Evolutionary conservation across 495 filamentous ascomycete species (phyloP).

Genomic region (Patellaria atrata): DNA sequence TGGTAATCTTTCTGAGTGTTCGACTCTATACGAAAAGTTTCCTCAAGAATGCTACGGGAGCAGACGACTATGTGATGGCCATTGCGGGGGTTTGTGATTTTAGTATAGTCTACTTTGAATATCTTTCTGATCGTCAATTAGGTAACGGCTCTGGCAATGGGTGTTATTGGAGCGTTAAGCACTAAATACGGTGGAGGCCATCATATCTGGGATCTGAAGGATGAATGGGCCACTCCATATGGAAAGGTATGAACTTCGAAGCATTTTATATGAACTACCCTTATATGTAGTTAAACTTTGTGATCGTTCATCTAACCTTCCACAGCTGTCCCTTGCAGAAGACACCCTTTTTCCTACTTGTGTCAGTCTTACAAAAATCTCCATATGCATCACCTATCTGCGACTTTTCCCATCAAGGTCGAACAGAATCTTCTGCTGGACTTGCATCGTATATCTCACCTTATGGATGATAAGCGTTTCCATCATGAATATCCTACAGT

Average conservation of each 20-base stretch:
- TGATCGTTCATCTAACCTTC: no score
- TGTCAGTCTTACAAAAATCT: conserved; percentile 11
- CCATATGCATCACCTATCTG: conserved; percentile 13
- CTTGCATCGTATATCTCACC: conserved; percentile 6
- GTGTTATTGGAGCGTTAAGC: no score
- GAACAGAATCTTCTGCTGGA: conserved; percentile 14
- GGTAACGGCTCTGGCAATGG: no score
- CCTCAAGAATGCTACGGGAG: no score
- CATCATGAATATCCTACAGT: conserved; percentile 15
- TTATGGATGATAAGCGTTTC: conserved; percentile 11
- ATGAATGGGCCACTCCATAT: conserved; percentile 10
- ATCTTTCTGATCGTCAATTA: no score
- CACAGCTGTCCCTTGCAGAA: conserved; percentile 10
- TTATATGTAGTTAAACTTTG: no score
- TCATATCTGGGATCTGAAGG: conserved; percentile 14
- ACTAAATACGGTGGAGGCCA: conserved; percentile 10
- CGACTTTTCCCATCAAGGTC: conserved; percentile 11
- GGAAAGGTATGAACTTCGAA: no score
- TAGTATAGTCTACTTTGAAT: no score
- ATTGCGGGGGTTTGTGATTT: no score
- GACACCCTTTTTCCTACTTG: conserved; percentile 12
- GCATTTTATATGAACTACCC: no score
- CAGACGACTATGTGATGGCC: no score
- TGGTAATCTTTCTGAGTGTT: conserved; percentile 7
- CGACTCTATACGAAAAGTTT: conserved; percentile 14